Evolutionary conservation across 257 asterid genomes (phyloP), one percentile per base, ranked within the genome.

Genomic region (Nicotiana paniculata): DNA sequence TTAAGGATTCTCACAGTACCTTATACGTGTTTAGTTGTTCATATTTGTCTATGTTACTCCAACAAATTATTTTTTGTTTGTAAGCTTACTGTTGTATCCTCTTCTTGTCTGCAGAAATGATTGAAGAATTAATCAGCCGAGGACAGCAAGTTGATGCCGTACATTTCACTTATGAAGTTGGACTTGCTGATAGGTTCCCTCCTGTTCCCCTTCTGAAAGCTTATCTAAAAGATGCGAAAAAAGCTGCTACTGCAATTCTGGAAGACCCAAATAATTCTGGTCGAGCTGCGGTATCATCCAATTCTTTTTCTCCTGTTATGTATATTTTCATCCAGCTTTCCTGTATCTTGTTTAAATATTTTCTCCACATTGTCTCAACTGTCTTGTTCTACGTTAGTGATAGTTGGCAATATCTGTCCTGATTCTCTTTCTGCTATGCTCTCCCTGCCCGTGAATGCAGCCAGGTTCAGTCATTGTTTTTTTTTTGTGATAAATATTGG

Each of bases 131-230:
- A 62, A 90, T 96, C 72, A 93, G 98, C 90, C 91, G 90, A 87
- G 99, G 99, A 83, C 99, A 96, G 86, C 99, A 93, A 83, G 98
- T 96, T 79, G 99, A 96, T 89, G 99, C 99, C 39, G 98, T 96
- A 76, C 99, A 96, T 88, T 96, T 96, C 87, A 91, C 95, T 53
- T 92, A 90, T 84, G 99, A 96, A 93, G 98, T 90, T 72, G 99
- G 98, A 75, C 97, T 96, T 58, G 89, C 86, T 0, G 80, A 91
- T 89, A 91, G 86, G 86, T 96, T 89, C 79, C 98, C 99, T 48
- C 98, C 99, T n/a, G 96, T 96, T 66, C 98, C 99, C 1, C 92
- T 96, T 81, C 91, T 96, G 76, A 94, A 91, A 91, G 97, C 98
- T 69, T 96, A 94, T 74, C 93, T 96, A 7, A 96, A 91, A 85